These are phyloP conservation scores for Lasiodiplodia sp. DNA, from an alignment of 2,329 filamentous ascomycete species.

Conservation along the genomic window DNA sequence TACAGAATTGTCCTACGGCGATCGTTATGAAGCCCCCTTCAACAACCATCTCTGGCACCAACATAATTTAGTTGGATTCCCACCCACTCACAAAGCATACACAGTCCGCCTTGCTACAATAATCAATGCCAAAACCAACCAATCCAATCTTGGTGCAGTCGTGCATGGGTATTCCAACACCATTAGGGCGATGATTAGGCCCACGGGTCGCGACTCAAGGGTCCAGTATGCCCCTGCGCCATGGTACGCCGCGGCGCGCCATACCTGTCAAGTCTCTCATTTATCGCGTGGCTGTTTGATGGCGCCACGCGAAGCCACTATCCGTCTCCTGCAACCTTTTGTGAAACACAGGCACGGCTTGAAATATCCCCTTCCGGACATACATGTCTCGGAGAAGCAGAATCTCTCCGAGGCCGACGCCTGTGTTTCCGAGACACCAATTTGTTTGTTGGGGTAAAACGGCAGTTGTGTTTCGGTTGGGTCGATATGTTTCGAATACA, in stretches of 20 bases:
- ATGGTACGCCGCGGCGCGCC: background rate
- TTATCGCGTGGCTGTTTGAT: background rate
- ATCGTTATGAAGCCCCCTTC: background rate
- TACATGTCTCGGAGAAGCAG: background rate
- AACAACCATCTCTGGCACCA: background rate
- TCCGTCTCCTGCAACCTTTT: background rate
- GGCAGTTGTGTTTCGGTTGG: background rate
- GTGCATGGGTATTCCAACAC: background rate
- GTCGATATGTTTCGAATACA: background rate
- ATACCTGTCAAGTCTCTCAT: background rate
- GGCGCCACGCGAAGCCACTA: background rate
- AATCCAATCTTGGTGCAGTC: background rate
- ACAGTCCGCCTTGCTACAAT: background rate
- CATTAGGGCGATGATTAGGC: background rate
- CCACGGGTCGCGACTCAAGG: background rate
- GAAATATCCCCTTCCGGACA: background rate
- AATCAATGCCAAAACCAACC: background rate
- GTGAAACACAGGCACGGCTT: background rate
- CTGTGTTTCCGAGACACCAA: background rate
- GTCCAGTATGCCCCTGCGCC: background rate
- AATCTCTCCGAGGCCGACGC: background rate
- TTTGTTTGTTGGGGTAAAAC: background rate
- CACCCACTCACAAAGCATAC: background rate
- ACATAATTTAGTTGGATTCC: background rate
- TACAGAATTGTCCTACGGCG: background rate